Evolutionary conservation across 371 early-diverging fungal genomes (phyloP).

Genomic region (Rhizomucor miehei): DNA sequence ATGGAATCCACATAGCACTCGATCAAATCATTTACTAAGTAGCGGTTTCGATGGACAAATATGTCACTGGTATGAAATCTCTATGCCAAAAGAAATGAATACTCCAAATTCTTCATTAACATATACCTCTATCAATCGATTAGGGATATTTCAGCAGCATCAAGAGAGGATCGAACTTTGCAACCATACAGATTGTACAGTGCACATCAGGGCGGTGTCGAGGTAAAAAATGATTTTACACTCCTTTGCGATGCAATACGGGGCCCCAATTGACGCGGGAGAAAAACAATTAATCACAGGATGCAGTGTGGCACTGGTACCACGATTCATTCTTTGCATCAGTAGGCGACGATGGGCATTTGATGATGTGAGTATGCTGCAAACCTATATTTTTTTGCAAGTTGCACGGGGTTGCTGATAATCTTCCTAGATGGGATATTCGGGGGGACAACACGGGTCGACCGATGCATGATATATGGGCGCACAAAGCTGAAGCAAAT

Average conservation of each 20-base stretch:
- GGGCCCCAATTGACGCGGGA: neutral
- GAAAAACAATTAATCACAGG: constrained; percentile 41
- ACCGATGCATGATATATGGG: constrained; percentile 74
- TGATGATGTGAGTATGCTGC: constrained; percentile 74
- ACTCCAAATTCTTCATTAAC: no score
- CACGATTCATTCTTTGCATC: constrained; percentile 89
- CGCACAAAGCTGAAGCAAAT: constrained; percentile 93
- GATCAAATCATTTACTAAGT: constrained; percentile 73
- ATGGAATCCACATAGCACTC: constrained; percentile 65
- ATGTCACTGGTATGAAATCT: constrained; percentile 66
- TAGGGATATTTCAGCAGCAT: constrained; percentile 40
- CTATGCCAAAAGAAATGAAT: no score
- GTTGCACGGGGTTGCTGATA: neutral
- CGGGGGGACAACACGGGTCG: constrained; percentile 52
- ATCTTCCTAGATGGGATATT: constrained; percentile 69
- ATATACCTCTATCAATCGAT: no score
- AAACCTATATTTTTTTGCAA: neutral
- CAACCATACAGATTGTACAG: constrained; percentile 73
- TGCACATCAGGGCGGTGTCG: constrained; percentile 91
- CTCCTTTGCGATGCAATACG: neutral
- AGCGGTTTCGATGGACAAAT: constrained; percentile 86
- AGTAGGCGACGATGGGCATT: constrained; percentile 92
- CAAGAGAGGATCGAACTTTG: constrained; percentile 69
- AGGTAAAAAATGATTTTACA: constrained; percentile 40
- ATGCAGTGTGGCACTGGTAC: constrained; percentile 89